phyloP scores from a whole-genome alignment of 768 basidiomycete genomes.

The Termitomyces sp. region DNA sequence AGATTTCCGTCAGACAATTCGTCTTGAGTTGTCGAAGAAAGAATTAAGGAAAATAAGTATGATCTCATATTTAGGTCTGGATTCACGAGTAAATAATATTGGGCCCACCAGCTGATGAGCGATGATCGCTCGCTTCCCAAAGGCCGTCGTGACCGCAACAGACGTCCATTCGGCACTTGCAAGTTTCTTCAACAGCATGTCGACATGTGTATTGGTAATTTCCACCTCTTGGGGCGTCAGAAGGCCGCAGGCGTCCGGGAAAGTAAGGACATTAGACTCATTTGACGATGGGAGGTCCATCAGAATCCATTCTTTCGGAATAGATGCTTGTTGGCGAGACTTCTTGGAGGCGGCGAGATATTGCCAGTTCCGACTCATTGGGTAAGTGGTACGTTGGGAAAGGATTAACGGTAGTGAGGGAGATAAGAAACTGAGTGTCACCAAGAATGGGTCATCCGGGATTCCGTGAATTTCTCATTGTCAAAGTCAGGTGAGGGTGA shows the following conservation, averaged over 20 bases:
- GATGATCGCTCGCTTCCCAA: slow-evolving; percentile 72
- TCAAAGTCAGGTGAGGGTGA: background rate
- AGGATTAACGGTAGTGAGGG: too few species aligned
- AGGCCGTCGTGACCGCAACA: slow-evolving; percentile 67
- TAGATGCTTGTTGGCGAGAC: slow-evolving; percentile 43
- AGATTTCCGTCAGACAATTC: slow-evolving; percentile 84
- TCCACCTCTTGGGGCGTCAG: slow-evolving; percentile 49
- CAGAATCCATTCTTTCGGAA: slow-evolving; percentile 66
- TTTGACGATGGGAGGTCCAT: slow-evolving; percentile 37
- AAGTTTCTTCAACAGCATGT: slow-evolving; percentile 48
- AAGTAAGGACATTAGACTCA: slow-evolving; percentile 45
- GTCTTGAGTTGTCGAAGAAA: slow-evolving; percentile 35
- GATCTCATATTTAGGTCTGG: background rate
- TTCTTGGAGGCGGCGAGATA: slow-evolving; percentile 53
- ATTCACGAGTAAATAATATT: background rate
- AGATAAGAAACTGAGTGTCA: background rate
- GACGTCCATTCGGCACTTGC: slow-evolving; percentile 54
- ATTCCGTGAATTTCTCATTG: background rate
- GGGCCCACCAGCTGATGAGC: slow-evolving; percentile 70
- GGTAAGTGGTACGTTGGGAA: too few species aligned
- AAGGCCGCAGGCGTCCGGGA: slow-evolving; percentile 55
- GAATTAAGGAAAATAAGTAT: background rate
- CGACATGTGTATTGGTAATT: slow-evolving; percentile 40
- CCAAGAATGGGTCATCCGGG: background rate
- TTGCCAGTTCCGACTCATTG: slow-evolving; percentile 42